phyloP scores from a whole-genome alignment of 495 filamentous ascomycete species.

The Thozetella sp. region DNA sequence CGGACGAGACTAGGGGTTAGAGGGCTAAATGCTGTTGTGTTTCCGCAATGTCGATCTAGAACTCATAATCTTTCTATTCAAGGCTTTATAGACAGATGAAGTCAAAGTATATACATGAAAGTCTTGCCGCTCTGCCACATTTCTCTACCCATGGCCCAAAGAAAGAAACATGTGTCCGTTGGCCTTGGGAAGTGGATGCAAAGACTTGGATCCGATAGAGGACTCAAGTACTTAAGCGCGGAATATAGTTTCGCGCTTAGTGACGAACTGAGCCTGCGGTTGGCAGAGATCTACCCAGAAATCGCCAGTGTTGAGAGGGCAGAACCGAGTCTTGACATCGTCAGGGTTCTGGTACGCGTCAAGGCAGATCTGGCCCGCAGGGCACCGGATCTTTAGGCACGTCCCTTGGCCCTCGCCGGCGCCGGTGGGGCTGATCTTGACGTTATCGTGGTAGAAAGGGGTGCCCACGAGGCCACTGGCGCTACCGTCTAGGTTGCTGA shows the following conservation, averaged over 20 bases:
- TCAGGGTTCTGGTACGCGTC: constrained; percentile 11
- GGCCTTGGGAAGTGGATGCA: too few relatives aligned
- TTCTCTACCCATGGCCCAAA: too few relatives aligned
- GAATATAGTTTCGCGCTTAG: constrained; percentile 6
- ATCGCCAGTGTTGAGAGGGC: constrained; percentile 8
- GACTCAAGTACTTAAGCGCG: background rate
- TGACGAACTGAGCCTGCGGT: constrained; percentile 2
- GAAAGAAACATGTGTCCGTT: too few relatives aligned
- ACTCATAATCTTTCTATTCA: too few relatives aligned
- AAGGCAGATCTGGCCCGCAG: constrained; percentile 5
- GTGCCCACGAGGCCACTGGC: constrained; percentile 8
- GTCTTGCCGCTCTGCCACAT: too few relatives aligned
- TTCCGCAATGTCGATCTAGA: too few relatives aligned
- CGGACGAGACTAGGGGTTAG: too few relatives aligned
- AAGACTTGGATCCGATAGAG: too few relatives aligned
- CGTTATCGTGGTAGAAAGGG: constrained; percentile 12
- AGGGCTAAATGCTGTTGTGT: too few relatives aligned
- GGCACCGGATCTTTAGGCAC: constrained; percentile 9
- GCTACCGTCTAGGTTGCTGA: constrained; percentile 14
- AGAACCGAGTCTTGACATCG: constrained; percentile 6
- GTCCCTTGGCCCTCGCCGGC: constrained; percentile 9
- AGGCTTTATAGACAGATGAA: too few relatives aligned
- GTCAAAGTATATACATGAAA: too few relatives aligned
- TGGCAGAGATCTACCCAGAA: constrained; percentile 14
- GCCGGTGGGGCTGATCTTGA: constrained; percentile 11